phyloP scores from a whole-genome alignment of 1,284 basidiomycete genomes.

The Pseudozyma pruni region DNA sequence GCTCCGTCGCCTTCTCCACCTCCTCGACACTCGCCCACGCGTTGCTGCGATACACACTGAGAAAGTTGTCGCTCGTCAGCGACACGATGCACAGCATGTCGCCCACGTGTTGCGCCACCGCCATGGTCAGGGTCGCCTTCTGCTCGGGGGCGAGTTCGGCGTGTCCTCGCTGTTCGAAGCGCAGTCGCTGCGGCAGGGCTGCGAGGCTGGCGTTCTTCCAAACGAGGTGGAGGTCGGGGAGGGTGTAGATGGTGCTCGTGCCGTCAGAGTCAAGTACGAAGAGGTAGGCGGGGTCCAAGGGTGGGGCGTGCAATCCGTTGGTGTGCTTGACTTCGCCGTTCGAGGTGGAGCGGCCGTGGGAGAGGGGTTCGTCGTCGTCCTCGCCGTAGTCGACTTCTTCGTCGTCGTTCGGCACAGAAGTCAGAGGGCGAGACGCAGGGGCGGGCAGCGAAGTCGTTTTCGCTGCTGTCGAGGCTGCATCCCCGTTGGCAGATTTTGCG shows the following conservation, averaged over 20 bases:
- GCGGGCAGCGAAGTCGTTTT: neutral
- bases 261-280: conserved; percentile 20
- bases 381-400: conserved; percentile 61
- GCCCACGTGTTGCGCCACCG: conserved; percentile 38
- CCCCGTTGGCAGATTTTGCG: neutral
- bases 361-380: conserved; percentile 24
- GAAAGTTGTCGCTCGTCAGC: conserved; percentile 45
- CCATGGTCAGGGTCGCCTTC: conserved; percentile 12
- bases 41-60: conserved; percentile 46
- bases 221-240: conserved; percentile 40
- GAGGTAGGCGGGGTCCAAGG: conserved; percentile 16
- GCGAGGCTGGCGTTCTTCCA: conserved; percentile 34
- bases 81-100: conserved; percentile 52
- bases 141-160: conserved; percentile 26
- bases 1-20: neutral
- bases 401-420: conserved; percentile 25
- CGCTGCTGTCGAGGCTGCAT: neutral
- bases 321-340: conserved; percentile 10
- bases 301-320: neutral
- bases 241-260: conserved; percentile 22
- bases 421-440: neutral
- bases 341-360: conserved; percentile 12
- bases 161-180: conserved; percentile 17
- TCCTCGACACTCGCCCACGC: conserved; percentile 6
- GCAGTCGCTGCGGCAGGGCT: conserved; percentile 32